These are phyloP conservation scores for Suillus subluteus DNA, from an alignment of 768 basidiomycete species.

Conservation along the genomic window DNA sequence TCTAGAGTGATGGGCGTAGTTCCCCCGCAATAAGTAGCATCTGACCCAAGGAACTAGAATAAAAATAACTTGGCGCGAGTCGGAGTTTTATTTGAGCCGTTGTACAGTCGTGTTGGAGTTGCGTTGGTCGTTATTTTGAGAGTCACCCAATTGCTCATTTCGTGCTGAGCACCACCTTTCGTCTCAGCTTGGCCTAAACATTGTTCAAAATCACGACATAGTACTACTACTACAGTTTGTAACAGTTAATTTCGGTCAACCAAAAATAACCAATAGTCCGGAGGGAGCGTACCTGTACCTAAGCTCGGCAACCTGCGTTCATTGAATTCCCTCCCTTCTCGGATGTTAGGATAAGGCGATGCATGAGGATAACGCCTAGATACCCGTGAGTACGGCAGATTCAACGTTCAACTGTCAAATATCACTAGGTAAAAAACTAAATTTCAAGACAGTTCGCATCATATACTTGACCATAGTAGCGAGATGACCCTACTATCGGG, in stretches of 20 bases:
- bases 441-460: not conserved
- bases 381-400: not conserved
- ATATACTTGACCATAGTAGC: not conserved
- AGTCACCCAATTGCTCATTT: not conserved
- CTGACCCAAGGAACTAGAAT: not conserved
- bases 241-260: conserved; percentile 17
- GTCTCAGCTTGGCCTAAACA: not conserved
- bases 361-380: not conserved
- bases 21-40: not conserved
- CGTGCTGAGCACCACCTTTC: not conserved
- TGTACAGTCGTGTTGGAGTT: not conserved
- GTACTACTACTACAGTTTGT: not conserved
- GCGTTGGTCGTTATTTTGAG: not conserved
- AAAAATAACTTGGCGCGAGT: not conserved
- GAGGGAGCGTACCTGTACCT: conserved; percentile 10
- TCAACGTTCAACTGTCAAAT: not conserved
- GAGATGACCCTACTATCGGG: not conserved
- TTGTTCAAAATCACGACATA: no score
- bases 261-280: conserved; percentile 15
- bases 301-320: conserved; percentile 10
- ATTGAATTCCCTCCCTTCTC: conserved; percentile 5
- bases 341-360: conserved; percentile 8
- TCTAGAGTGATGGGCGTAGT: no score
- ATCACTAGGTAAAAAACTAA: not conserved
- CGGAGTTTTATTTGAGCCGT: conserved; percentile 5